Evolutionary conservation across 2,329 filamentous ascomycete species (phyloP).

Genomic region (Penicillium sclerotigenum): DNA sequence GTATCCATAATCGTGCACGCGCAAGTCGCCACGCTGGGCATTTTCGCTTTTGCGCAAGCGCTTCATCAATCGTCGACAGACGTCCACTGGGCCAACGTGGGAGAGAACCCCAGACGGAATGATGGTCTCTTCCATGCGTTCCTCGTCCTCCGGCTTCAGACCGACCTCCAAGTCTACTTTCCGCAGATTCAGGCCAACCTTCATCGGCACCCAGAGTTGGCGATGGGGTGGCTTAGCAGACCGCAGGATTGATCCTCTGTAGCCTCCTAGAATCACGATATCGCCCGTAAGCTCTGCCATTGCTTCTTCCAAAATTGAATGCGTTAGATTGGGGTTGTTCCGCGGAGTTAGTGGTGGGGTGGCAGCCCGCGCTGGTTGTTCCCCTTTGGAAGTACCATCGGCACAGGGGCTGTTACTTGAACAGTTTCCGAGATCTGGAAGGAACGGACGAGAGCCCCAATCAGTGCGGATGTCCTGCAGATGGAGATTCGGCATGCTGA

Average conservation of each 20-base stretch:
- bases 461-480: constrained; percentile 39
- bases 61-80: constrained; percentile 77
- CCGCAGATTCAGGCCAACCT: constrained; percentile 84
- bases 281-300: constrained; percentile 75
- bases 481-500: constrained; percentile 47
- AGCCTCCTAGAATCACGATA: constrained; percentile 83
- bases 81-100: constrained; percentile 87
- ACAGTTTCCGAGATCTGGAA: constrained; percentile 27
- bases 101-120: constrained; percentile 85
- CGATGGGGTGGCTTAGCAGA: constrained; percentile 77
- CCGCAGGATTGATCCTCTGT: constrained; percentile 83
- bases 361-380: constrained; percentile 1
- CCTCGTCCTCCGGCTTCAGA: constrained; percentile 75
- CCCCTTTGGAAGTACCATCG: constrained; percentile 12
- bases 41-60: constrained; percentile 72
- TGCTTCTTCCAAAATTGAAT: constrained; percentile 54
- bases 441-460: constrained; percentile 34
- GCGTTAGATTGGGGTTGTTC: constrained; percentile 29
- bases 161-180: constrained; percentile 91
- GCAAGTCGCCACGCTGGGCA: constrained; percentile 64
- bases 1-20: constrained; percentile 88
- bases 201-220: constrained; percentile 92
- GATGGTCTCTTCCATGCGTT: constrained; percentile 76
- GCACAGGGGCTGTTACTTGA: constrained; percentile 9
- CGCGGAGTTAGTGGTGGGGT: constrained; percentile 20